A percentile compares a stretch with the other conserved stretches of the same genome.
phyloP scores from a whole-genome alignment of 2,329 filamentous ascomycete species.

The Ophiostoma ips region DNA sequence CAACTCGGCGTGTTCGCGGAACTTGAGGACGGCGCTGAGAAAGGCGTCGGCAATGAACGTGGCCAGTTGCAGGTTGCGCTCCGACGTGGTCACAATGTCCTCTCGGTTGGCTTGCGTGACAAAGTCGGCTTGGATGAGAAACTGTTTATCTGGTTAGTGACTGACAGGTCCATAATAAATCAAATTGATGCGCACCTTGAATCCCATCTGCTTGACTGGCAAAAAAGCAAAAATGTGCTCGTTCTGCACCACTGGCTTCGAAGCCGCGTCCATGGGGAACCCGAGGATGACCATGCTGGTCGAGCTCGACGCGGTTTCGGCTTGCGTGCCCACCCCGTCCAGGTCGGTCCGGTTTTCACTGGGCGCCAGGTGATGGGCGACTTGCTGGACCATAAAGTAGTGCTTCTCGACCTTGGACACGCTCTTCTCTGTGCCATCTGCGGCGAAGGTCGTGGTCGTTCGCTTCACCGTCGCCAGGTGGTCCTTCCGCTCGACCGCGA shows the following conservation, averaged over 20 bases:
- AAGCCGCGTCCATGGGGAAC: constrained; percentile 27
- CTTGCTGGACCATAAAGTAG: constrained; percentile 20
- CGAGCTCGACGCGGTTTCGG: constrained; percentile 11
- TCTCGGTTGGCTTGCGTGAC: constrained; percentile 31
- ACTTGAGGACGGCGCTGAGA: too few relatives aligned
- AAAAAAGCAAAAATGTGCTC: constrained; percentile 34
- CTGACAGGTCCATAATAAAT: not conserved
- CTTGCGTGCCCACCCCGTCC: constrained; percentile 12
- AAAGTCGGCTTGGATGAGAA: constrained; percentile 37
- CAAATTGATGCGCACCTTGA: constrained; percentile 18
- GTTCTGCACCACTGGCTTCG: constrained; percentile 17
- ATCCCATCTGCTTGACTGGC: constrained; percentile 27
- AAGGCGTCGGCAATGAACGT: constrained; percentile 25
- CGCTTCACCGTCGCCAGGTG: not conserved
- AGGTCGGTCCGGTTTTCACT: constrained; percentile 24
- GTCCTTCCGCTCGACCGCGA: not conserved
- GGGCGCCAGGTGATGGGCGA: constrained; percentile 18
- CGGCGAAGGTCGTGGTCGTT: not conserved
- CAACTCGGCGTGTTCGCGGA: too few relatives aligned
- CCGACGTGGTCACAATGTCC: constrained; percentile 25
- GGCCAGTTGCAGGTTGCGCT: constrained; percentile 24
- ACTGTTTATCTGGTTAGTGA: constrained; percentile 17
- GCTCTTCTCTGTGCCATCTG: not conserved
- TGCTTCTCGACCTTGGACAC: constrained; percentile 3
- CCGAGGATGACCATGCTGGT: constrained; percentile 28